Evolutionary conservation across 108 stramenopile genomes (phyloP), one percentile per base, ranked within the genome.

Genomic region (Chaetoceros muelleri): DNA sequence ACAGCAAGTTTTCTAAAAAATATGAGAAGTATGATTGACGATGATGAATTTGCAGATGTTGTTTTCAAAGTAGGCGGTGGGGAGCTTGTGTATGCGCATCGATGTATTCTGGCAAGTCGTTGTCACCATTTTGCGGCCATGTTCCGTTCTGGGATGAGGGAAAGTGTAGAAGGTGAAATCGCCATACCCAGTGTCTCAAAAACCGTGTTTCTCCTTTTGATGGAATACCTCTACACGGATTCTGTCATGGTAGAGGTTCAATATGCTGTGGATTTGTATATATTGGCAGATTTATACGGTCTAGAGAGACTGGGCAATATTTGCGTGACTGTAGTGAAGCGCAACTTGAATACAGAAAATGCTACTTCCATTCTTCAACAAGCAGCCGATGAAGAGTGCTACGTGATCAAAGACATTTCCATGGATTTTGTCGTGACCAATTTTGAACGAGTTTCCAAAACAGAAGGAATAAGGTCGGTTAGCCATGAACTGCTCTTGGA

Each of bases 71-170:
- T 98, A 28, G 95, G 95, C 55, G 87, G 81, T 2, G 75, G 73
- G 51, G 18, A n/a, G 1, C 83, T 74, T 2, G 70, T 98, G 29
- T 73, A 93, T 67, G 97, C 97, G 1, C 85, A 95, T 49, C 66
- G 91, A 53, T 86, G 91, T 13, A 74, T 94, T 48, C 60, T 98
- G 29, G 80, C 82, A 1, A 80, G 87, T 55, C 82, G 97, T 27
- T 98, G 95, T 62, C 84, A 95, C 29, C 93, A 92, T 62, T 98
- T 98, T 72, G 79, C 85, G 10, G 94, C 94, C 67, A 95, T 98
- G 97, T 92, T 96, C 55, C 85, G 87, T 24, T 87, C 85, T 23
- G 94, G 93, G 16, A 95, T 97, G 94, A 69, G 85, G 45, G 93
- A 94, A 65, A 75, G 74, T 19, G 66, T 74, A 16, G 83, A 79